These are phyloP conservation scores for Ogataea methylovora DNA, from an alignment of 805 yeast genomes.

Conservation along the genomic window DNA sequence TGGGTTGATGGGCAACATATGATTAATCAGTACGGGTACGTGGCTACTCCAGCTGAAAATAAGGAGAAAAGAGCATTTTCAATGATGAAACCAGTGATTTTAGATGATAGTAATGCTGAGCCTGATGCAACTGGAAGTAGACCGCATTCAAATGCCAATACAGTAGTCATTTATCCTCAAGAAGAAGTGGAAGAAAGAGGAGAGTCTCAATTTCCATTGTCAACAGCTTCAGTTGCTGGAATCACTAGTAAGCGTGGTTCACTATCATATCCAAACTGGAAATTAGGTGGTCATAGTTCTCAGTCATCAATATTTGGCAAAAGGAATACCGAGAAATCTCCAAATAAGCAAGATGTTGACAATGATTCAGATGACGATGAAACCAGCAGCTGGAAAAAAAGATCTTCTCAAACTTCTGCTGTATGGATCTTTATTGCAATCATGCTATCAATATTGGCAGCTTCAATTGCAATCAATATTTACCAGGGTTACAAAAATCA, in stretches of 20 bases:
- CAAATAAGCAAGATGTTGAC: too few relatives aligned
- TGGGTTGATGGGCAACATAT: slow-evolving; percentile 17
- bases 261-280: slow-evolving; percentile 9
- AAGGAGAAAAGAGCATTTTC: slow-evolving; percentile 2
- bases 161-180: slow-evolving; percentile 1
- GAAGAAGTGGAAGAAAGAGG: slow-evolving; percentile 2
- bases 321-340: neutral
- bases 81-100: slow-evolving; percentile 3
- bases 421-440: too few relatives aligned
- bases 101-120: neutral
- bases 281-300: slow-evolving; percentile 13
- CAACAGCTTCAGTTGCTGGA: slow-evolving; percentile 13
- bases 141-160: slow-evolving; percentile 1
- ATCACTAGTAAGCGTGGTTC: slow-evolving; percentile 14
- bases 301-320: slow-evolving; percentile 2
- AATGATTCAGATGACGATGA: too few relatives aligned
- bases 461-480: too few relatives aligned
- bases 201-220: slow-evolving; percentile 1
- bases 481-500: too few relatives aligned
- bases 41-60: slow-evolving; percentile 7
- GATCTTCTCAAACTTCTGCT: too few relatives aligned
- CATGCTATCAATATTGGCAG: too few relatives aligned
- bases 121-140: neutral
- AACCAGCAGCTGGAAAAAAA: too few relatives aligned
- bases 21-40: slow-evolving; percentile 16